Conservation (phyloP, 352 stramenopile genomes). For the Thalassiosira mediterranea region DNA sequence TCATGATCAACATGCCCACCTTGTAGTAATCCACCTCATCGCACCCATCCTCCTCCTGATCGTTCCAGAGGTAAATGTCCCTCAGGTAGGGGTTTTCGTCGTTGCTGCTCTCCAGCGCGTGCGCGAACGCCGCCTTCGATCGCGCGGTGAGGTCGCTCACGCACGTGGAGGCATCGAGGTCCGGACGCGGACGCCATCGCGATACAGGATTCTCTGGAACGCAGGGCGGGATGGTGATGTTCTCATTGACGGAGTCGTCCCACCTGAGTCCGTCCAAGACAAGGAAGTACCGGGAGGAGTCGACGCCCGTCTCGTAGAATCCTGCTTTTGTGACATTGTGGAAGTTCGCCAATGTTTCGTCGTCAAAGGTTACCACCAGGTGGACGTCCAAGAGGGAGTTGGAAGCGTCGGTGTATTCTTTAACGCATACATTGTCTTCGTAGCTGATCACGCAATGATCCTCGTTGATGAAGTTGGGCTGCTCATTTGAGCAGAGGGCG, state of each 20-base stretch:
- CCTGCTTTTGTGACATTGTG: conserved; percentile 3
- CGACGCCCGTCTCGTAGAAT: background rate
- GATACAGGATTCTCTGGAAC: background rate
- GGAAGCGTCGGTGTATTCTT: background rate
- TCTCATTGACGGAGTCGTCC: background rate
- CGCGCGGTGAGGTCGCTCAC: background rate
- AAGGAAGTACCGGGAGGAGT: conserved; percentile 2
- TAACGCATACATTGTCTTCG: conserved; percentile 24
- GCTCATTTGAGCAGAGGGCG: conserved; percentile 38
- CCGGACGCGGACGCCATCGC: conserved; percentile 2
- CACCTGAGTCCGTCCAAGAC: conserved; percentile 2
- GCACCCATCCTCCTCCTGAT: conserved; percentile 12
- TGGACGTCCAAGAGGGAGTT: conserved; percentile 18
- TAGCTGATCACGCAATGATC: conserved; percentile 31
- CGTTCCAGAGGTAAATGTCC: conserved; percentile 23
- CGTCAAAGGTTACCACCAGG: conserved; percentile 27
- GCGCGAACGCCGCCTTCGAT: conserved; percentile 1
- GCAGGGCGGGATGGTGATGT: background rate
- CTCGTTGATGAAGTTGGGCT: conserved; percentile 30
- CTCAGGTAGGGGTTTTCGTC: conserved; percentile 21
- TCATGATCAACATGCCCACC: conserved; percentile 24
- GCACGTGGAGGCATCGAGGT: conserved; percentile 6
- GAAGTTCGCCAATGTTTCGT: conserved; percentile 16
- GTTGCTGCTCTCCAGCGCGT: conserved; percentile 18
- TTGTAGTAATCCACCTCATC: conserved; percentile 2